Conservation (phyloP, 176 grass and related monocot genomes). For the Juncus inflexus region DNA sequence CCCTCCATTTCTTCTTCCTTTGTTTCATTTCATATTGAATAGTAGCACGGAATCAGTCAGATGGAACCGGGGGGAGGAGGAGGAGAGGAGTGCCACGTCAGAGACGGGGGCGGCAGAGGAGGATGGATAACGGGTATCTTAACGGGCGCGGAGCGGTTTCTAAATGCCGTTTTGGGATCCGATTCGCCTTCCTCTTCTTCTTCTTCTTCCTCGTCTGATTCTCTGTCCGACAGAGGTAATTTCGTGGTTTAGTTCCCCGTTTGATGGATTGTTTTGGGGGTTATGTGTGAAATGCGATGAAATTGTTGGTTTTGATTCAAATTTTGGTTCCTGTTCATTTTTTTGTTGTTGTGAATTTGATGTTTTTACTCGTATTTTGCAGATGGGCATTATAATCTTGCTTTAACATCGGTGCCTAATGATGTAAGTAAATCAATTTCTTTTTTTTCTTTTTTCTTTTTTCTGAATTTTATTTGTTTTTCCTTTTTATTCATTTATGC, state of each 20-base stretch:
- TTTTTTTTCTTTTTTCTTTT: not conserved
- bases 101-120: not conserved
- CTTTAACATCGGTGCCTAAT: constrained; percentile 7
- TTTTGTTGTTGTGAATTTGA: not conserved
- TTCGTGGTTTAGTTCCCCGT: not conserved
- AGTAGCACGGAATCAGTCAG: not conserved
- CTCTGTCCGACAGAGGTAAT: constrained; percentile 12
- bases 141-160: constrained; percentile 51
- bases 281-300: too few species aligned
- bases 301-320: not conserved
- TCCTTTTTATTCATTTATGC: not conserved
- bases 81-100: not conserved
- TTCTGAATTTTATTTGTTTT: not conserved
- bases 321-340: not conserved
- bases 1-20: constrained; percentile 17
- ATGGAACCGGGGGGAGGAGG: constrained; percentile 21
- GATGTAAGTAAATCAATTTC: constrained; percentile 14
- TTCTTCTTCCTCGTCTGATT: constrained; percentile 18
- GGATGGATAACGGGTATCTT: constrained; percentile 63
- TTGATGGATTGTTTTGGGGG: not conserved
- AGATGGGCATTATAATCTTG: constrained; percentile 9
- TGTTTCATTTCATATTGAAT: not conserved
- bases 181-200: constrained; percentile 40
- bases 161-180: constrained; percentile 56
- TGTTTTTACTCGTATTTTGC: not conserved